These are phyloP conservation scores for Aspergillus ruber DNA, from an alignment of 2,329 filamentous ascomycete species.

Conservation along the genomic window DNA sequence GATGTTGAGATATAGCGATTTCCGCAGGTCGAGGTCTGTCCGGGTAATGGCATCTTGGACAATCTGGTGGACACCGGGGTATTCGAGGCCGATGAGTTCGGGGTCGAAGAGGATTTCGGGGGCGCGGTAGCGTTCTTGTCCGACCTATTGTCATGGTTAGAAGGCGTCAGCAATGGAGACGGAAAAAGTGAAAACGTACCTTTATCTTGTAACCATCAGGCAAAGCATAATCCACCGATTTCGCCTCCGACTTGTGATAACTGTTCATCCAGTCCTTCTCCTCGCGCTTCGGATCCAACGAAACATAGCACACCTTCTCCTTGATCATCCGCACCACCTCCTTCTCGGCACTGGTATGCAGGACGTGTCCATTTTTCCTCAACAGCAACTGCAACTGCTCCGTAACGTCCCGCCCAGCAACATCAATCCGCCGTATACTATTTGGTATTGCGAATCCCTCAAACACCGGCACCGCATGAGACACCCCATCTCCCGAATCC, in stretches of 20 bases:
- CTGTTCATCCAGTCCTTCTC: conserved; percentile 85
- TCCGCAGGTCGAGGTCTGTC: conserved; percentile 91
- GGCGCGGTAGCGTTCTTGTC: conserved; percentile 87
- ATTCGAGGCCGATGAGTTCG: conserved; percentile 93
- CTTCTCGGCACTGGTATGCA: conserved; percentile 97
- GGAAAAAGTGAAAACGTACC: conserved; percentile 42
- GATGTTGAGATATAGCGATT: conserved; percentile 91
- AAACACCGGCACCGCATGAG: conserved; percentile 94
- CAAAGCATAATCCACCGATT: conserved; percentile 77
- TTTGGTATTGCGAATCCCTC: conserved; percentile 96
- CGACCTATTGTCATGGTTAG: conserved; percentile 53
- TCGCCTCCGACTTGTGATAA: conserved; percentile 68
- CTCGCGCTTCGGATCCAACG: conserved; percentile 82
- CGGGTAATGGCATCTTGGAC: conserved; percentile 93
- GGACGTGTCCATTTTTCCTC: conserved; percentile 86
- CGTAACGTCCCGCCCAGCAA: conserved; percentile 91
- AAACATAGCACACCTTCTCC: conserved; percentile 88
- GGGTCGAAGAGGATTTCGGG: conserved; percentile 97
- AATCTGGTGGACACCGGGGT: conserved; percentile 94
- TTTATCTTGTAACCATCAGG: conserved; percentile 93
- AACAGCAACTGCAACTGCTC: conserved; percentile 88
- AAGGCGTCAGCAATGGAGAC: background rate
- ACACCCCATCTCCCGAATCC: conserved; percentile 92
- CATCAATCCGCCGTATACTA: conserved; percentile 91
- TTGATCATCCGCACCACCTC: conserved; percentile 98